Base-by-base conservation (phyloP, 129 eudicot genomes). In the Tagetes patula region DNA sequence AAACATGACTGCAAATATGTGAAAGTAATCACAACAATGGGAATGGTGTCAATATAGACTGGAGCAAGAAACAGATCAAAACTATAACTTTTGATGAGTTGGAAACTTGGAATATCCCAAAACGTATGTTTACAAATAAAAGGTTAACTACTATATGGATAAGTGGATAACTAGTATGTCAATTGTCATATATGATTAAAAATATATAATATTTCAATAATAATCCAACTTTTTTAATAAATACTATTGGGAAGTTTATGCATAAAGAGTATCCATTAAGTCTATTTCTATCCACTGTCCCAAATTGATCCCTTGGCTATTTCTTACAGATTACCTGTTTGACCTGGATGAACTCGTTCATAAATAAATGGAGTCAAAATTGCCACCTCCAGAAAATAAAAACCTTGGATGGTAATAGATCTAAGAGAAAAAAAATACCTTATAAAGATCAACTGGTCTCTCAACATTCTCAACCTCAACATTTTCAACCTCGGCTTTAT, bases 371-470 rank as follows among this genome's bases (percentile, higher is more conserved):
- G 43, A 4, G 67, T 37, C 8, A 34, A 10, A 34, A 12, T 12
- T 33, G 66, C 43, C 43, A 60, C 41, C 66, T 60, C 43, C 36
- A 60, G 8, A 2, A 55, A 30, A 27, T 9, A 4, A 10, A 11
- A 43, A 7, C 48, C 48, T 64, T 7, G 50, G 40, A 14, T 39
- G 12, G 46, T 37, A 34, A 7, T 43, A 11, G 38, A 45, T 70
- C 39, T 27, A 48, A 49, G 50, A 65, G 53, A 41, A 11, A 50
- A 49, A 71, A 20, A 20, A 4, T 83, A 88, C 99, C 96, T 95
- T 95, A 79, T 88, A 95, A 1, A 95, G 94, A 77, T 95, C 97
- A 49, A 95, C 99, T n/a, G 99, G 99, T 81, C 99, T 85, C 83
- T 95, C 99, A 14, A 95, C 87, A 79, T 91, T 91, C 83, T 88